phyloP scores from a whole-genome alignment of 2,329 filamentous ascomycete species.

The Pseudogymnoascus verrucosus region DNA sequence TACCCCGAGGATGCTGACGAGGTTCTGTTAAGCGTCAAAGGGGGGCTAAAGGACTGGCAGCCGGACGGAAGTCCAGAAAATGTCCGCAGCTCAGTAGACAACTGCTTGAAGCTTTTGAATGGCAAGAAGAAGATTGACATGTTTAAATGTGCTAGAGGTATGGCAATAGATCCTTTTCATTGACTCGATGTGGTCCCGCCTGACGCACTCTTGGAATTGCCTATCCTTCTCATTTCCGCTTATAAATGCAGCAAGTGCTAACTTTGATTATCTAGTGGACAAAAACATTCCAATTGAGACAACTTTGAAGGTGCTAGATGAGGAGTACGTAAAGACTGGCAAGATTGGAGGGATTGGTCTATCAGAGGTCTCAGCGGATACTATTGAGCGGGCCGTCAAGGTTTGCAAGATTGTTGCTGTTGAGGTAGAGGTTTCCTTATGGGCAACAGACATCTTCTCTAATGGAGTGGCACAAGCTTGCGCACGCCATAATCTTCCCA shows the following conservation, averaged over 20 bases:
- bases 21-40: slow-evolving; percentile 56
- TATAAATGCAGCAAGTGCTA: not conserved
- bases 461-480: slow-evolving; percentile 41
- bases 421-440: slow-evolving; percentile 39
- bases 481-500: slow-evolving; percentile 56
- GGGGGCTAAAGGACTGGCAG: slow-evolving; percentile 35
- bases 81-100: slow-evolving; percentile 50
- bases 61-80: slow-evolving; percentile 46
- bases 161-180: not conserved
- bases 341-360: slow-evolving; percentile 38
- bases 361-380: slow-evolving; percentile 35
- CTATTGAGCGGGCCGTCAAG: slow-evolving; percentile 33
- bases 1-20: slow-evolving; percentile 57
- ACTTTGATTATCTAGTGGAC: slow-evolving; percentile 31
- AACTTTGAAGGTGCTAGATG: slow-evolving; percentile 26
- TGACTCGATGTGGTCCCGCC: not conserved
- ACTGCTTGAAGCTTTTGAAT: slow-evolving; percentile 41
- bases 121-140: slow-evolving; percentile 46
- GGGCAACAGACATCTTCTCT: slow-evolving; percentile 28
- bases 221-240: not conserved
- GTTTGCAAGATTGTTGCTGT: slow-evolving; percentile 35
- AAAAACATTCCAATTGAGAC: slow-evolving; percentile 34
- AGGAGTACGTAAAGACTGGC: slow-evolving; percentile 28
- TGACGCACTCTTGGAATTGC: not conserved
- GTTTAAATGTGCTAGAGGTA: slow-evolving; percentile 41